Evolutionary conservation across 345 rosid species (phyloP).

Genomic region (Geranium brycei): DNA sequence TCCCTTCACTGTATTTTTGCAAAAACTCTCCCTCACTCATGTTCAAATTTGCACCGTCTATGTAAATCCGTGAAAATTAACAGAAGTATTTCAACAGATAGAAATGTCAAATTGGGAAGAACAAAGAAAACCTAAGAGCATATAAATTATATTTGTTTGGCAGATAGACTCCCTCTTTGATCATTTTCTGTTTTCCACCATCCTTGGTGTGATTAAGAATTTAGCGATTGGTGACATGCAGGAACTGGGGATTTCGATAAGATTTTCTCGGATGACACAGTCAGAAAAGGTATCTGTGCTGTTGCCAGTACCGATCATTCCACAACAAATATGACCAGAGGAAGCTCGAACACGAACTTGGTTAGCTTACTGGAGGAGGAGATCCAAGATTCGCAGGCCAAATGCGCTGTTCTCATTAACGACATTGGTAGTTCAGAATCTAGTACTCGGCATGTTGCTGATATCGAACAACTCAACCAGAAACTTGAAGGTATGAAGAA

Average conservation of each 20-base stretch:
- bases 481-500: constrained; percentile 58
- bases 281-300: constrained; percentile 31
- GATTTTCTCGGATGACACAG: constrained; percentile 46
- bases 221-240: constrained; percentile 18
- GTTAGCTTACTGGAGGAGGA: constrained; percentile 66
- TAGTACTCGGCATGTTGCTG: constrained; percentile 20
- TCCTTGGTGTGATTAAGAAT: not conserved
- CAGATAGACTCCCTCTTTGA: too few species aligned
- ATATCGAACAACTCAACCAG: constrained; percentile 40
- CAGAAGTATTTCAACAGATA: too few species aligned
- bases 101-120: too few species aligned
- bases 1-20: too few species aligned
- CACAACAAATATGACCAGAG: constrained; percentile 17
- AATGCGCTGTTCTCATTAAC: constrained; percentile 40
- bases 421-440: constrained; percentile 30
- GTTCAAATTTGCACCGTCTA: too few species aligned
- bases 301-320: constrained; percentile 18
- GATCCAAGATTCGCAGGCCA: constrained; percentile 44
- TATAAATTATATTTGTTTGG: too few species aligned
- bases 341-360: constrained; percentile 10
- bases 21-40: too few species aligned
- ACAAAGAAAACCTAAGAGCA: too few species aligned
- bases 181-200: too few species aligned
- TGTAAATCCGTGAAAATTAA: too few species aligned
- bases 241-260: constrained; percentile 75